These are phyloP conservation scores for Phytophthora citrophthora DNA, from an alignment of 352 stramenopile species.

Conservation along the genomic window DNA sequence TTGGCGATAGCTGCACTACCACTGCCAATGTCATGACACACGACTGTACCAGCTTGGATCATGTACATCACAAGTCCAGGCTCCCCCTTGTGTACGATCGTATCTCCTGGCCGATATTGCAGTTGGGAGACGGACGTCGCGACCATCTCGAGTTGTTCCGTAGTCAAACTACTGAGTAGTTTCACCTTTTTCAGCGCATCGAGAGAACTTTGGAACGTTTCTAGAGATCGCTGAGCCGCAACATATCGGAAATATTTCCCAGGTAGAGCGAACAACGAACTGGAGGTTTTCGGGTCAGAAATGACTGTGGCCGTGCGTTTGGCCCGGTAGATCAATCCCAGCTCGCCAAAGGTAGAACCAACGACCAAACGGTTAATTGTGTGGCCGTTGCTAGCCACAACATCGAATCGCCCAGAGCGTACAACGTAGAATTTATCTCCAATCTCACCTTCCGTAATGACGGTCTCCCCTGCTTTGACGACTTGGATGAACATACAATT, in stretches of 20 bases:
- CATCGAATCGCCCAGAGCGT: slow-evolving; percentile 58
- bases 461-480: slow-evolving; percentile 71
- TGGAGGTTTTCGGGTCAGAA: slow-evolving; percentile 35
- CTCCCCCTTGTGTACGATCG: slow-evolving; percentile 85
- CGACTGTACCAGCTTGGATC: slow-evolving; percentile 68
- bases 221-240: slow-evolving; percentile 50
- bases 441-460: slow-evolving; percentile 80
- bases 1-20: slow-evolving; percentile 32
- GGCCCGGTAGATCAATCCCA: slow-evolving; percentile 60
- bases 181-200: slow-evolving; percentile 54
- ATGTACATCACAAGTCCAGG: slow-evolving; percentile 81
- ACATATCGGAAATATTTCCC: slow-evolving; percentile 64
- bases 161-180: slow-evolving; percentile 46
- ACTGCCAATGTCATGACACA: slow-evolving; percentile 65
- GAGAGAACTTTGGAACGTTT: slow-evolving; percentile 49
- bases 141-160: slow-evolving; percentile 52
- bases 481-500: slow-evolving; percentile 79
- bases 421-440: slow-evolving; percentile 85
- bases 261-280: slow-evolving; percentile 51
- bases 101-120: slow-evolving; percentile 57
- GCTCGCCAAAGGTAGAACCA: slow-evolving; percentile 59
- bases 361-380: slow-evolving; percentile 47
- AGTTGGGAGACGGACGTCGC: slow-evolving; percentile 51
- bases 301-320: slow-evolving; percentile 58
- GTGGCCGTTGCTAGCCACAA: slow-evolving; percentile 44